Conservation (phyloP, 495 filamentous ascomycete genomes). For the Hyaloscypha finlandica region DNA sequence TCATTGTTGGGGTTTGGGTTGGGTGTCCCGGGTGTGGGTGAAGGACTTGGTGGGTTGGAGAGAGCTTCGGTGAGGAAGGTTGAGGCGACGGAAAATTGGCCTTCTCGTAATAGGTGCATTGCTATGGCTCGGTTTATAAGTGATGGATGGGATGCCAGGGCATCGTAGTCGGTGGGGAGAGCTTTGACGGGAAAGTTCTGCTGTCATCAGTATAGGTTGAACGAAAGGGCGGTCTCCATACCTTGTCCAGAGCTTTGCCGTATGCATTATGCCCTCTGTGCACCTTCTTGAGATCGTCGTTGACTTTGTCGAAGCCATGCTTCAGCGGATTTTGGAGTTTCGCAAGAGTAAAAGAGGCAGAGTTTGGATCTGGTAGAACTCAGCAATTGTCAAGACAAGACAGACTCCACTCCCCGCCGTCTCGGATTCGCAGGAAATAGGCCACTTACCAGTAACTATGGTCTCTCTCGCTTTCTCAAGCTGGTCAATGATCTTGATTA, state of each 20-base stretch:
- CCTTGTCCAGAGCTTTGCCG: conserved; percentile 81
- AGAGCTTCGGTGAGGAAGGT: conserved; percentile 50
- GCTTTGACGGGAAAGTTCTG: conserved; percentile 78
- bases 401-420: not conserved
- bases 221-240: conserved; percentile 37
- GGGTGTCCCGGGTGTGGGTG: conserved; percentile 25
- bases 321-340: conserved; percentile 85
- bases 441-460: conserved; percentile 62
- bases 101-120: conserved; percentile 95
- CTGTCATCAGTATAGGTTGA: conserved; percentile 8
- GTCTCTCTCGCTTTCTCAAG: conserved; percentile 70
- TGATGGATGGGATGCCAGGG: conserved; percentile 69
- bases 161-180: conserved; percentile 80
- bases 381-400: conserved; percentile 20
- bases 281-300: conserved; percentile 76
- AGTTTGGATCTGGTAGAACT: conserved; percentile 60
- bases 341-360: conserved; percentile 68
- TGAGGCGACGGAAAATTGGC: conserved; percentile 83
- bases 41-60: conserved; percentile 22
- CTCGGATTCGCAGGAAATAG: not conserved
- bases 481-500: conserved; percentile 77
- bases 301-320: conserved; percentile 72
- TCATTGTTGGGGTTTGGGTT: conserved; percentile 18
- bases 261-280: conserved; percentile 78
- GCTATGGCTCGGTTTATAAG: conserved; percentile 91